Conservation (phyloP, 2,329 filamentous ascomycete genomes). For the Hypoxylon sp. region DNA sequence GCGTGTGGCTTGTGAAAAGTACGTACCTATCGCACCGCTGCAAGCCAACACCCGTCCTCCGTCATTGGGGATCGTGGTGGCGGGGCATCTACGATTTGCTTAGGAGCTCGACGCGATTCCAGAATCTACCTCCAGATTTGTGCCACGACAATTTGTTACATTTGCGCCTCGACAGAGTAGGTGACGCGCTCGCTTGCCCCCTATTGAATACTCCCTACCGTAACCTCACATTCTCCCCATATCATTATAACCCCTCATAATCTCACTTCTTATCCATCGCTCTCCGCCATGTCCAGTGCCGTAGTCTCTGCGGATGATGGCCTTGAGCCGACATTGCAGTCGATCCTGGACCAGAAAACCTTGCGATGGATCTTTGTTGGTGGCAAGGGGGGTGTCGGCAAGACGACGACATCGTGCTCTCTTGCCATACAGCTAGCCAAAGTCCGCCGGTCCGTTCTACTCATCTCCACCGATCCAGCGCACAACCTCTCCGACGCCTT, state of each 20-base stretch:
- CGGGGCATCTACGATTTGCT: slow-evolving; percentile 33
- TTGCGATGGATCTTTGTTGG: slow-evolving; percentile 99
- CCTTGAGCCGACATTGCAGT: slow-evolving; percentile 93
- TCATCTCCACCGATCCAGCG: slow-evolving; percentile 98
- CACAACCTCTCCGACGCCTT: slow-evolving; percentile 99
- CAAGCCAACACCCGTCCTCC: not conserved
- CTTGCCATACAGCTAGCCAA: slow-evolving; percentile 97
- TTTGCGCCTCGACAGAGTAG: not conserved
- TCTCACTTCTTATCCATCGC: not conserved
- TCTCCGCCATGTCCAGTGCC: slow-evolving; percentile 55
- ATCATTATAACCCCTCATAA: not conserved
- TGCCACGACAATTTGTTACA: slow-evolving; percentile 29
- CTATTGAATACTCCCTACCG: not conserved
- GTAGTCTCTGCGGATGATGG: slow-evolving; percentile 74
- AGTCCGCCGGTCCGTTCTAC: slow-evolving; percentile 92
- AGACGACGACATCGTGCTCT: slow-evolving; percentile 99
- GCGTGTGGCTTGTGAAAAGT: not conserved
- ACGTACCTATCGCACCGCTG: slow-evolving; percentile 9
- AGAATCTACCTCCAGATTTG: slow-evolving; percentile 33
- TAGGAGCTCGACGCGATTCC: slow-evolving; percentile 31
- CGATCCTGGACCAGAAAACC: slow-evolving; percentile 93
- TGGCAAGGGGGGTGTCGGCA: slow-evolving; percentile 97
- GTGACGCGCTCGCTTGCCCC: not conserved
- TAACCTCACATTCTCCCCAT: not conserved
- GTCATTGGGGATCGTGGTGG: slow-evolving; percentile 13